Evolutionary conservation across 257 asterid genomes (phyloP), one percentile per base, ranked within the genome.

Genomic region (Capsicum baccatum): DNA sequence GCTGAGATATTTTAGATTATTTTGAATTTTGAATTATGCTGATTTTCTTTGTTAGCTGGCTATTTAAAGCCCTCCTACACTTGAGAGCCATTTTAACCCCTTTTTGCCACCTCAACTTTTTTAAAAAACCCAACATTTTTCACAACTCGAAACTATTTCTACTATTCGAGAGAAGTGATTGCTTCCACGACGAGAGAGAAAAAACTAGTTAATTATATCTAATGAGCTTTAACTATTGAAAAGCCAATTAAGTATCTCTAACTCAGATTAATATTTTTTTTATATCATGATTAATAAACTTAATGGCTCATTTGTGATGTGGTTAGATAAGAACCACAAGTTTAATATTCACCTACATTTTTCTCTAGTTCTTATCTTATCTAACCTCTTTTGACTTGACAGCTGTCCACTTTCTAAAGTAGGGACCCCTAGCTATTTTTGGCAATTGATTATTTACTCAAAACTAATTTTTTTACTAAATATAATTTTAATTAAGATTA

Each of bases 291-390:
- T 80, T 62, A 62, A 47, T 59, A 62, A 76, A 83, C 63, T 66
- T 64, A 79, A 74, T 83, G 79, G 85, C 37, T 79, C 87, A 82
- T 13, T 71, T 2, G 14, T 87, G 92, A 88, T 83, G 90, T 90
- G 93, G 89, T 69, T 83, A 67, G 92, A 91, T 89, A 88, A 89
- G 91, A 85, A 84, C 93, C 97, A 87, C 91, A 85, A 88, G 74
- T 37, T 81, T 26, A 64, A 1, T 64, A 63, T 64, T 64, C 81
- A 82, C 59, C 86, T 9, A 71, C 76, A 48, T 71, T 82, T 67
- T 74, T 33, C 48, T 52, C 4, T 42, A 7, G 33, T 80, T 7
- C 90, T 92, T 85, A 94, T 92, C 95, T 87, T 64, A 47, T 60
- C 84, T 84, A 63, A 82, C 39, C 54, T 21, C 13, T 54, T 82